Conservation (phyloP, 1,139 yeast species). For the Suhomyces coccinellae region DNA sequence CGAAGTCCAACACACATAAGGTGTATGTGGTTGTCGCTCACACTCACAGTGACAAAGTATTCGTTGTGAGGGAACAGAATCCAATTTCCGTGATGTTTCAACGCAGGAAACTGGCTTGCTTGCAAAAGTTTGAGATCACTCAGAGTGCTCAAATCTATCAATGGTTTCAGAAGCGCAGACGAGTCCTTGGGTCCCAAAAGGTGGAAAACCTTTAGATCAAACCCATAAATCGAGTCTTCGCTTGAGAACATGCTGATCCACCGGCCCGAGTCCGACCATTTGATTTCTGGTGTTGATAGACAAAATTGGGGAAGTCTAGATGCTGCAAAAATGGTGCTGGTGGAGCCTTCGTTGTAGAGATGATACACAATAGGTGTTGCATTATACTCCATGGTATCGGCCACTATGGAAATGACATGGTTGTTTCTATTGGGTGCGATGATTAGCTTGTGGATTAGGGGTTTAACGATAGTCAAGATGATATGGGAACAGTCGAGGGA, state of each 20-base stretch:
- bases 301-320: conserved; percentile 9
- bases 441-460: conserved; percentile 20
- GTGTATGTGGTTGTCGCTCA: conserved; percentile 14
- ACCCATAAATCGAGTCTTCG: conserved; percentile 31
- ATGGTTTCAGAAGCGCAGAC: conserved; percentile 1
- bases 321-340: conserved; percentile 21
- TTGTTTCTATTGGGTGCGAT: conserved; percentile 20
- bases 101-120: background rate
- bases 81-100: conserved; percentile 9
- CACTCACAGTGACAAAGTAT: conserved; percentile 18
- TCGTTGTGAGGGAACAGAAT: conserved; percentile 13
- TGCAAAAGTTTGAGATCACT: background rate
- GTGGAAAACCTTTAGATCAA: conserved; percentile 29
- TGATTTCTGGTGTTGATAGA: conserved; percentile 20
- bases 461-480: conserved; percentile 35
- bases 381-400: conserved; percentile 18
- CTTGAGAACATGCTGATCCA: conserved; percentile 36
- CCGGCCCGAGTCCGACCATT: conserved; percentile 38
- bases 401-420: conserved; percentile 32
- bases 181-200: conserved; percentile 21
- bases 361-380: conserved; percentile 31
- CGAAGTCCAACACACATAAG: conserved; percentile 21
- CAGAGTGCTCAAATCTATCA: conserved; percentile 1
- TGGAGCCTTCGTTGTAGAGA: conserved; percentile 37
- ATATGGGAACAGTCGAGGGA: conserved; percentile 41